phyloP scores from a whole-genome alignment of 257 asterid species.

The Rhazya stricta region DNA sequence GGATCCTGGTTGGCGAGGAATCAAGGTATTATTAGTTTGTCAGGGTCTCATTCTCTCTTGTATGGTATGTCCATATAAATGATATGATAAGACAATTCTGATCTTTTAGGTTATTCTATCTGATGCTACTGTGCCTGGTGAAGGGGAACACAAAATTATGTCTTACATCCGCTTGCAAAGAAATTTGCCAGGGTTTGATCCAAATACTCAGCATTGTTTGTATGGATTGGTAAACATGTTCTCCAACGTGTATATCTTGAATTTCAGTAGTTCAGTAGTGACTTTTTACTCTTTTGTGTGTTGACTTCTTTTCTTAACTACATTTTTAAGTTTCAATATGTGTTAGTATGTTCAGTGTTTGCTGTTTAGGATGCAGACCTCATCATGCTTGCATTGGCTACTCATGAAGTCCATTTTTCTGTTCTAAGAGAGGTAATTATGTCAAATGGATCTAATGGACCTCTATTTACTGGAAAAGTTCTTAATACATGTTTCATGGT shows the following conservation, averaged over 20 bases:
- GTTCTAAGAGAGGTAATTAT: conserved; percentile 50
- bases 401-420: conserved; percentile 68
- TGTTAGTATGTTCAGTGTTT: neutral
- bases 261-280: neutral
- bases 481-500: neutral
- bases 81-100: conserved; percentile 1
- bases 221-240: conserved; percentile 58
- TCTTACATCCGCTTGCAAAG: conserved; percentile 77
- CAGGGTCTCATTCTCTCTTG: neutral
- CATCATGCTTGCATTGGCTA: conserved; percentile 60
- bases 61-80: neutral
- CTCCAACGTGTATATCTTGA: neutral
- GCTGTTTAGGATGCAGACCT: conserved; percentile 51
- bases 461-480: neutral
- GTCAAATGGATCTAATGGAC: neutral
- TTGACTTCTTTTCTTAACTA: neutral
- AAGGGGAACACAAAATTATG: conserved; percentile 75
- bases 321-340: no score
- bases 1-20: conserved; percentile 56
- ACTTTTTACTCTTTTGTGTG: neutral
- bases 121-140: conserved; percentile 79
- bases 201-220: conserved; percentile 66
- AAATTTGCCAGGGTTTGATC: conserved; percentile 64
- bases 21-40: conserved; percentile 41
- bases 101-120: conserved; percentile 59